A percentile compares a stretch with the other conserved stretches of the same genome.
These are phyloP conservation scores for Trifolium dubium DNA, from an alignment of 306 rosid genomes.

Conservation along the genomic window DNA sequence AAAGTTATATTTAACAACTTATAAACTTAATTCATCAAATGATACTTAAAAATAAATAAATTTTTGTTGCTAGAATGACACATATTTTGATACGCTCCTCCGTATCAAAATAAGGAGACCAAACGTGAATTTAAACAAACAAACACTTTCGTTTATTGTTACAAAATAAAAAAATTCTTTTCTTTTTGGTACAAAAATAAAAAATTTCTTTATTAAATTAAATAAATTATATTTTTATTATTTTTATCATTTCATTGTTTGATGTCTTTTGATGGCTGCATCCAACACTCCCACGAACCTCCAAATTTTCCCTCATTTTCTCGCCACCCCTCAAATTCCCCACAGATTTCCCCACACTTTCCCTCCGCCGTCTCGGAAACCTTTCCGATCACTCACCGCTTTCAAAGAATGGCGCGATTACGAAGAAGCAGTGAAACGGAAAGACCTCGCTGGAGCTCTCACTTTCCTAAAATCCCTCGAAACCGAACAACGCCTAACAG, in stretches of 20 bases:
- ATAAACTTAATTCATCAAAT: too few relatives aligned
- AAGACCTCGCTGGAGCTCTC: conserved; percentile 88
- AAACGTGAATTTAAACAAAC: too few relatives aligned
- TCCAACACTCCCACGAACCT: conserved; percentile 30
- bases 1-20: too few relatives aligned
- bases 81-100: too few relatives aligned
- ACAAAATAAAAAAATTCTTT: too few relatives aligned
- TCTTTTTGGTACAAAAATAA: too few relatives aligned
- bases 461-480: conserved; percentile 67
- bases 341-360: conserved; percentile 4
- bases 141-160: too few relatives aligned
- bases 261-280: conserved; percentile 51
- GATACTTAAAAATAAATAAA: too few relatives aligned
- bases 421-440: conserved; percentile 94
- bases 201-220: too few relatives aligned
- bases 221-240: too few relatives aligned
- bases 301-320: conserved; percentile 29
- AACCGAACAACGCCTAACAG: conserved; percentile 39
- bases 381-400: conserved; percentile 40
- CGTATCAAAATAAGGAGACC: too few relatives aligned
- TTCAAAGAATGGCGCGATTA: conserved; percentile 89
- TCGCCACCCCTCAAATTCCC: conserved; percentile 17
- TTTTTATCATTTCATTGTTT: not conserved
- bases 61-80: too few relatives aligned
- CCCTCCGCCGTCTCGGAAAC: not conserved